Base-by-base conservation (phyloP, 1,139 yeast genomes). In the Lodderomyces metapsilosis region DNA sequence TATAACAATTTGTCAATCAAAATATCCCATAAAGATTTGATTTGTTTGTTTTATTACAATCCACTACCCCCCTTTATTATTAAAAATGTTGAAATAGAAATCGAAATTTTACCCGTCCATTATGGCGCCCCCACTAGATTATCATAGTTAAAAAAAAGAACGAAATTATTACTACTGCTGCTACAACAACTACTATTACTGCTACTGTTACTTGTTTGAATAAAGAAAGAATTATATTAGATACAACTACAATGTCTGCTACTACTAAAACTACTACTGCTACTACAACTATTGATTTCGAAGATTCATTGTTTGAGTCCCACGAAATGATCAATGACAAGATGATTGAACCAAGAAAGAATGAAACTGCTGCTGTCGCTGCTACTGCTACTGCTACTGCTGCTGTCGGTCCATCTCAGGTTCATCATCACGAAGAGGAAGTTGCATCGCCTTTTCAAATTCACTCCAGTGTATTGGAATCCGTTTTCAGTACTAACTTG, bases 401-500 rank as follows among this genome's bases (percentile, higher is more conserved):
- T 12, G 15, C 30, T 25, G 16, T 18, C 4, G 13, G 16, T 22
- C 28, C 16, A 33, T 33, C 36, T n/a, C 17, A 33, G 18, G 18
- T 13, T 20, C 22, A 20, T 8, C 22, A 33, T 22, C 30, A 30
- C 5, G 15, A 37, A 37, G 23, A 28, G 20, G 38, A 40, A 18
- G 28, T 45, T 35, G 51, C 58, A 37, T 59, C 79, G 39, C 78
- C 82, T 18, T 62, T 76, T 51, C 73, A 75, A 50, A 66, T 81
- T 53, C 84, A 80, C 56, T 68, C 83, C 30, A 74, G 78, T 41
- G 77, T 80, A 37, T 69, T 82, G 46, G 84, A 81, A 47, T 79
- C 85, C 11, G 80, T 82, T 39, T 82, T 83, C 56, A 68, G 74
- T 54, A 66, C 71, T 48, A 67, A 74, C 36, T 63, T 74, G 48